phyloP scores from a whole-genome alignment of 2,329 filamentous ascomycete species.

The Onygena corvina region DNA sequence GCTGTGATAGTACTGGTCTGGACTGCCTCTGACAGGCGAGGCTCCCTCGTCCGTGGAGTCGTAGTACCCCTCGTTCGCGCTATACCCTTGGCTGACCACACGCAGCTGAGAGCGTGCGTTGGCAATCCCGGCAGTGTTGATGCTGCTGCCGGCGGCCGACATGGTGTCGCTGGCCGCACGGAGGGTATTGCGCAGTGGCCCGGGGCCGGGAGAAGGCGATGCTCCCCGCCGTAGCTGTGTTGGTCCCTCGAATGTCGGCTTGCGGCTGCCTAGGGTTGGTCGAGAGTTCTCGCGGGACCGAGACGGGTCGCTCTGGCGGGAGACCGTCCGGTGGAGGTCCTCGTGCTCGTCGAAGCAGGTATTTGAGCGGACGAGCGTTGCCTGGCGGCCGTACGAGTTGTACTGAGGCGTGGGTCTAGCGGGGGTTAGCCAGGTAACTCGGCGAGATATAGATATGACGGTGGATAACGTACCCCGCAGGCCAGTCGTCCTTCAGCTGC shows the following conservation, averaged over 20 bases:
- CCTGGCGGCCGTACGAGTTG: constrained; percentile 23
- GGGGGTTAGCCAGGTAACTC: constrained; percentile 15
- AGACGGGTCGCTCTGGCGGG: constrained; percentile 24
- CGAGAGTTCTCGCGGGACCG: constrained; percentile 35
- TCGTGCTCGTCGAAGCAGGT: constrained; percentile 53
- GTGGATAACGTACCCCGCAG: constrained; percentile 45
- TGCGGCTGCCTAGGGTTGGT: constrained; percentile 37
- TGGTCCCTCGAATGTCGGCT: constrained; percentile 49
- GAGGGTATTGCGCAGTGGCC: constrained; percentile 33
- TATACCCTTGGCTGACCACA: constrained; percentile 27
- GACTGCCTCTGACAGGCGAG: constrained; percentile 37
- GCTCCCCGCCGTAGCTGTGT: constrained; percentile 42
- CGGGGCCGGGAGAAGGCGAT: constrained; percentile 29
- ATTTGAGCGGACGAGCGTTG: constrained; percentile 47
- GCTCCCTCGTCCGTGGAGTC: constrained; percentile 42
- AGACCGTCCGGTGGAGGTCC: constrained; percentile 37
- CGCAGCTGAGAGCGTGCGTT: constrained; percentile 39
- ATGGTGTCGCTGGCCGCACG: constrained; percentile 46
- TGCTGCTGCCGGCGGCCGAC: constrained; percentile 14
- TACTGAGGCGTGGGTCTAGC: constrained; percentile 19
- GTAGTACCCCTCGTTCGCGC: constrained; percentile 37
- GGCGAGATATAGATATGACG: neutral
- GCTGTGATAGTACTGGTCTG: constrained; percentile 31
- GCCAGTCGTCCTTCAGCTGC: constrained; percentile 58
- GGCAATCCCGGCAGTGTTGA: constrained; percentile 23